Evolutionary conservation across 352 stramenopile species (phyloP).

Genomic region (Globisporangium heterothallicum): DNA sequence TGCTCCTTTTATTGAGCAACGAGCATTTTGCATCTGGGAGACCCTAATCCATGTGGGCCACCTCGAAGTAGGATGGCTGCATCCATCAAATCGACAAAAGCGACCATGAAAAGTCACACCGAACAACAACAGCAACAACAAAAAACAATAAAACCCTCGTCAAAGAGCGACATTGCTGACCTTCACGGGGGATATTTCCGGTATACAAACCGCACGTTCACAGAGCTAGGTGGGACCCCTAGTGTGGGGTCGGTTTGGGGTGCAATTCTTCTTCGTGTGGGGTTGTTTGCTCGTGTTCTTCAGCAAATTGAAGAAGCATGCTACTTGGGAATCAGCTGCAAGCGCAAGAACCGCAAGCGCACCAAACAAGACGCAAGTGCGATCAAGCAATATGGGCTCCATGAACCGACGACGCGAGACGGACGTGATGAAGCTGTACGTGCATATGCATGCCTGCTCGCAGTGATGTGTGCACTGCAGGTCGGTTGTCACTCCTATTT

Average conservation of each 20-base stretch:
- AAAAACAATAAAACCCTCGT: conserved; percentile 17
- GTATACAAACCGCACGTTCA: conserved; percentile 29
- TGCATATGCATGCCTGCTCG: not conserved
- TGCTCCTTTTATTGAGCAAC: not conserved
- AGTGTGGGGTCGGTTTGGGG: conserved; percentile 16
- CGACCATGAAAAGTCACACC: conserved; percentile 9
- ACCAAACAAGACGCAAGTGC: not conserved
- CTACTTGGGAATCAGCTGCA: conserved; percentile 5
- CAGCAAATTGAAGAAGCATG: conserved; percentile 11
- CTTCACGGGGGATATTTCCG: not conserved
- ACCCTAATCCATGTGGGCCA: not conserved
- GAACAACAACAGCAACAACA: conserved; percentile 3
- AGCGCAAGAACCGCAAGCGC: not conserved
- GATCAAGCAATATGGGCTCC: conserved; percentile 36
- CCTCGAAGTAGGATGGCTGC: not conserved
- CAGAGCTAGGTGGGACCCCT: conserved; percentile 15
- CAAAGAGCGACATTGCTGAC: conserved; percentile 21
- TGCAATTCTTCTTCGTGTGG: conserved; percentile 4
- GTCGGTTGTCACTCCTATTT: no score
- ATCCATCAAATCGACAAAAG: not conserved
- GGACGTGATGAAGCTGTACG: conserved; percentile 89
- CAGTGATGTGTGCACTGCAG: not conserved
- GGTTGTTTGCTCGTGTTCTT: conserved; percentile 12
- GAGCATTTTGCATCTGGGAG: no score
- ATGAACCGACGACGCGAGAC: conserved; percentile 82